phyloP scores from a whole-genome alignment of 169 alveolate species.

The Hammondia hammondi region DNA sequence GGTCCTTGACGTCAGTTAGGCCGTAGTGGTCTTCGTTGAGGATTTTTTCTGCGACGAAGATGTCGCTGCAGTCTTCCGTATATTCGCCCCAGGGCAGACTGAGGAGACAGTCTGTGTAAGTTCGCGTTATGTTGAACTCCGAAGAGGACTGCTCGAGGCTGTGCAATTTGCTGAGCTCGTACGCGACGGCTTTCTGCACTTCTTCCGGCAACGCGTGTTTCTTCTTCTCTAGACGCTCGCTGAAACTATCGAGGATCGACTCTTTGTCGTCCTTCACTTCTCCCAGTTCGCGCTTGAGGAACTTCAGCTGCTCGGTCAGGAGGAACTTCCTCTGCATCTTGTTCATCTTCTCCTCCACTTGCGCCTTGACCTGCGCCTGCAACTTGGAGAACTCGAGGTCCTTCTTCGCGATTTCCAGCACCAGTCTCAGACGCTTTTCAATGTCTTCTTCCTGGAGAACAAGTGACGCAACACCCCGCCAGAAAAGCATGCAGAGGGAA shows the following conservation, averaged over 20 bases:
- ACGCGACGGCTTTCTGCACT: slow-evolving; percentile 72
- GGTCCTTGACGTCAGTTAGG: slow-evolving; percentile 90
- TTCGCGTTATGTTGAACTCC: slow-evolving; percentile 80
- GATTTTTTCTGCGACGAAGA: slow-evolving; percentile 66
- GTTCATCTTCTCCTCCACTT: slow-evolving; percentile 81
- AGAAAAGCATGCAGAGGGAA: neutral
- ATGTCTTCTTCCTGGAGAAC: slow-evolving; percentile 76
- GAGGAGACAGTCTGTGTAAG: slow-evolving; percentile 82
- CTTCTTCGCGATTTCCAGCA: slow-evolving; percentile 81
- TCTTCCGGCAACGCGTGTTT: slow-evolving; percentile 50
- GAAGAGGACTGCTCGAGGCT: slow-evolving; percentile 80
- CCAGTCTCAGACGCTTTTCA: slow-evolving; percentile 80
- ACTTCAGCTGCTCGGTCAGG: slow-evolving; percentile 82
- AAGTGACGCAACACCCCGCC: neutral
- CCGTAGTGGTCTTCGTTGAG: slow-evolving; percentile 93
- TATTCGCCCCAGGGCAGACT: slow-evolving; percentile 82
- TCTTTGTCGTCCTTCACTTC: slow-evolving; percentile 83
- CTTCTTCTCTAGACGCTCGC: slow-evolving; percentile 52
- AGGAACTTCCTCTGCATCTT: slow-evolving; percentile 82
- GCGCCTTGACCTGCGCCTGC: slow-evolving; percentile 77
- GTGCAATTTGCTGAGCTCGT: slow-evolving; percentile 79
- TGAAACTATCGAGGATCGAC: slow-evolving; percentile 71
- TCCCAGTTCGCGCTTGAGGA: slow-evolving; percentile 85
- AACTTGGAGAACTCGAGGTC: slow-evolving; percentile 83
- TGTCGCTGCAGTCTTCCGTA: slow-evolving; percentile 71